Percentiles rank a stretch among this genome's conserved stretches.
Conservation (phyloP, 2,329 filamentous ascomycete species). For the Cercospora citrullina region DNA sequence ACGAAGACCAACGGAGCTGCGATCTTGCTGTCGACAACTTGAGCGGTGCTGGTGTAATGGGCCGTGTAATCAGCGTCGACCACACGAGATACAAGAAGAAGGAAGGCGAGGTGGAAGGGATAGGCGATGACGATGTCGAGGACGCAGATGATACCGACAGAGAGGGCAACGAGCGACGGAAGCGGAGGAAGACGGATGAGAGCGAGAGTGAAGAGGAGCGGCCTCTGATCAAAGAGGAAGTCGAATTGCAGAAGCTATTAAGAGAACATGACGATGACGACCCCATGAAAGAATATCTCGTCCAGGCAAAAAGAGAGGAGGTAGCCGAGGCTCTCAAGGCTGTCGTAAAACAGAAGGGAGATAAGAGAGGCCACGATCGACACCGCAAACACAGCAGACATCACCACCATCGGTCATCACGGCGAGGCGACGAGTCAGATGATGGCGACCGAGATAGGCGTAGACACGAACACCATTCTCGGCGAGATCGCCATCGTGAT, state of each 20-base stretch:
- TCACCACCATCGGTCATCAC: conserved; percentile 39
- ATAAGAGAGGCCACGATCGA: background rate
- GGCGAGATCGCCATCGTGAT: conserved; percentile 4
- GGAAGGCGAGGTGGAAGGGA: conserved; percentile 60
- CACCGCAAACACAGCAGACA: conserved; percentile 49
- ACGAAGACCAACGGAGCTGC: conserved; percentile 94
- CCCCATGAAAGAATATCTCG: conserved; percentile 90
- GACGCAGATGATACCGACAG: conserved; percentile 51
- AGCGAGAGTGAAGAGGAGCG: conserved; percentile 46
- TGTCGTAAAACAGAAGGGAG: conserved; percentile 51
- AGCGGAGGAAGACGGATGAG: conserved; percentile 37
- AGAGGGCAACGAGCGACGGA: conserved; percentile 47
- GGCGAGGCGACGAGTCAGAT: conserved; percentile 21
- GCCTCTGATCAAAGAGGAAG: conserved; percentile 76
- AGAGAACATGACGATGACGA: conserved; percentile 82
- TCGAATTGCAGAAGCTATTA: conserved; percentile 73
- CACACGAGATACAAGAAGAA: conserved; percentile 88
- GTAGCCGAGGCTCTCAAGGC: conserved; percentile 68
- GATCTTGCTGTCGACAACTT: conserved; percentile 96
- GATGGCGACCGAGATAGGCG: conserved; percentile 7
- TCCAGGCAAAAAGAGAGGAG: conserved; percentile 89
- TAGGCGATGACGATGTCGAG: conserved; percentile 53
- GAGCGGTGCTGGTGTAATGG: conserved; percentile 79
- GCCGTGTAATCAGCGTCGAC: conserved; percentile 80
- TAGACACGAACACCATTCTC: conserved; percentile 2